Evolutionary conservation across 2,329 filamentous ascomycete genomes (phyloP).

Genomic region (Diaporthe citri): DNA sequence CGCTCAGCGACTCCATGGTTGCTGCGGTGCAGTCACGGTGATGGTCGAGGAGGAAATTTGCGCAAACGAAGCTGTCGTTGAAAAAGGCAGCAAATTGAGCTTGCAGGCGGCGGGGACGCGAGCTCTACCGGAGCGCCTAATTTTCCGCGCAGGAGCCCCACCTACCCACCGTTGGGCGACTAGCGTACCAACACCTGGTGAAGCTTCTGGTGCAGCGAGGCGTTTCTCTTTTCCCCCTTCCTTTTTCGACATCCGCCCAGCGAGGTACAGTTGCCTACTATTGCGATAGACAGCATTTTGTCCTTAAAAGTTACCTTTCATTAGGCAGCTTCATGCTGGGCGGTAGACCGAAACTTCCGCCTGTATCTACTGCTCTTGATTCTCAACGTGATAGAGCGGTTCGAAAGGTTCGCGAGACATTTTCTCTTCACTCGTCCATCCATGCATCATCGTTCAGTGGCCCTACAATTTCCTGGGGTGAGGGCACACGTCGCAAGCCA

Average conservation of each 20-base stretch:
- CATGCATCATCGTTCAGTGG: neutral
- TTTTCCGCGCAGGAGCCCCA: conserved; percentile 22
- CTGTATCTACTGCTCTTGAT: conserved; percentile 92
- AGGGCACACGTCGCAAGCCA: neutral
- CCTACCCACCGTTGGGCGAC: conserved; percentile 23
- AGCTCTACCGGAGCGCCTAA: conserved; percentile 37
- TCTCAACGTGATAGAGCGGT: conserved; percentile 80
- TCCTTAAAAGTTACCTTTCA: conserved; percentile 62
- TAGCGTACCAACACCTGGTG: neutral
- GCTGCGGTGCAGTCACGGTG: conserved; percentile 21
- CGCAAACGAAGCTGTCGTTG: conserved; percentile 36
- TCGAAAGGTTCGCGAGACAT: conserved; percentile 72
- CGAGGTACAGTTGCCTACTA: conserved; percentile 50
- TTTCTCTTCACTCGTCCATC: neutral
- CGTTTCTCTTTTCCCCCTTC: neutral
- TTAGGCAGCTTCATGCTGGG: conserved; percentile 67
- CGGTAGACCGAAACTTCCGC: conserved; percentile 74
- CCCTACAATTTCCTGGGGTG: neutral
- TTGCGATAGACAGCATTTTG: conserved; percentile 50
- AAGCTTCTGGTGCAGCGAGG: conserved; percentile 43
- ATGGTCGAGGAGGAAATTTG: conserved; percentile 31
- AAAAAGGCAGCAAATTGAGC: conserved; percentile 37
- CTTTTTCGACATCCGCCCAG: conserved; percentile 55
- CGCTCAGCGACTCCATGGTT: conserved; percentile 79
- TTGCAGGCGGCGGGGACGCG: conserved; percentile 15